Evolutionary conservation across 345 rosid species (phyloP).

Genomic region (Trapa bicornis): DNA sequence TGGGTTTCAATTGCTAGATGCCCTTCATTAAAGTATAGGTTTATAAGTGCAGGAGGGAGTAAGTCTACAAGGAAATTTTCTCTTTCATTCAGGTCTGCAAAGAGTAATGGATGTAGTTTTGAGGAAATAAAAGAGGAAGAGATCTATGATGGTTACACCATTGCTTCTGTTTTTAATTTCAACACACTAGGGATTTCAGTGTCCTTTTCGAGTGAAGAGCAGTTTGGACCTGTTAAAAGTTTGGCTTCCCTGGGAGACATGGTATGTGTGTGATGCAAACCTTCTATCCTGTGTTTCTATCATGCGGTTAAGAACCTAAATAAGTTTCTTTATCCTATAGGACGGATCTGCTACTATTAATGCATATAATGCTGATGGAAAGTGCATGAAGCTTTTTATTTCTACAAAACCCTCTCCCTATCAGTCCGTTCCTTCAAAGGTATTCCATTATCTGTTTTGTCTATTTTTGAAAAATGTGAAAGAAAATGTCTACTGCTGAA

Average conservation of each 20-base stretch:
- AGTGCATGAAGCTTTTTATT: slow-evolving; percentile 67
- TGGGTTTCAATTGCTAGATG: slow-evolving; percentile 87
- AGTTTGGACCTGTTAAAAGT: slow-evolving; percentile 65
- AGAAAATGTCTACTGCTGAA: background rate
- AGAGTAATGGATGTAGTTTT: slow-evolving; percentile 21
- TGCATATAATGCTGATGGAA: slow-evolving; percentile 59
- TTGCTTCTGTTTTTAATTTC: slow-evolving; percentile 87
- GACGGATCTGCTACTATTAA: slow-evolving; percentile 86
- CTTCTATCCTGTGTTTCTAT: background rate
- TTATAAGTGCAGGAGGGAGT: slow-evolving; percentile 41
- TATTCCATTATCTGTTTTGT: slow-evolving; percentile 5
- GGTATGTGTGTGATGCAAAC: slow-evolving; percentile 30
- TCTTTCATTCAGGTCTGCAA: slow-evolving; percentile 44
- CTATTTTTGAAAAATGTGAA: background rate
- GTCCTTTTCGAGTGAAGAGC: slow-evolving; percentile 43
- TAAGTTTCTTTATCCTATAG: slow-evolving; percentile 23
- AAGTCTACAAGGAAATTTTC: slow-evolving; percentile 37
- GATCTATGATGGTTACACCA: slow-evolving; percentile 69
- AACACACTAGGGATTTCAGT: slow-evolving; percentile 53
- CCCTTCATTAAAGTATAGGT: slow-evolving; percentile 59
- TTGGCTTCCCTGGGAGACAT: slow-evolving; percentile 86
- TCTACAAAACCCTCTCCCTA: slow-evolving; percentile 72
- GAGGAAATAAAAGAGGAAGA: slow-evolving; percentile 76
- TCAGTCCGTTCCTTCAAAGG: slow-evolving; percentile 92
- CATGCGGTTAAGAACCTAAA: slow-evolving; percentile 1